These are phyloP conservation scores for Solanum peruvianum DNA, from an alignment of 257 asterid genomes.

Conservation along the genomic window DNA sequence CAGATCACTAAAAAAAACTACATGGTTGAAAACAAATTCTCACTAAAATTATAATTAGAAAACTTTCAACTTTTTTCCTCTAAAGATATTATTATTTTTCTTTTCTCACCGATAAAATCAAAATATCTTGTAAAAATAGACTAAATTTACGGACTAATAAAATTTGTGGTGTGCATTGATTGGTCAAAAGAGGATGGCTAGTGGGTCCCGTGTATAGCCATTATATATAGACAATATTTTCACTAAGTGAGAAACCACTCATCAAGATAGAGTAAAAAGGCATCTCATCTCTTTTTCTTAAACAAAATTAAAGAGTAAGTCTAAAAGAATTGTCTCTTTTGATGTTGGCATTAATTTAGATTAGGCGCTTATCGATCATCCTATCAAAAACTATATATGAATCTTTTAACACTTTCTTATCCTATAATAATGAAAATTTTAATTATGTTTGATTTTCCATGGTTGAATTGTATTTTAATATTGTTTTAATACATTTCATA, in stretches of 20 bases:
- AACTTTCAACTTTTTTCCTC: too few species aligned
- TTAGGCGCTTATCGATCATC: too few species aligned
- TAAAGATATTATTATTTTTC: fast-evolving
- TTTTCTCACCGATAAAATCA: fast-evolving
- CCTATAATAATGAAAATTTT: not conserved
- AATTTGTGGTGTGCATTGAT: not conserved
- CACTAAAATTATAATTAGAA: fast-evolving
- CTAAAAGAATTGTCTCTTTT: not conserved
- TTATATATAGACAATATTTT: not conserved
- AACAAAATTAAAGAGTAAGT: not conserved
- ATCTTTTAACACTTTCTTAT: not conserved
- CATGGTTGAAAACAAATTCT: too few species aligned
- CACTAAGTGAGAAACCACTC: not conserved
- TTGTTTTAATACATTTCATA: not conserved
- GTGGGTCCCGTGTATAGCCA: not conserved
- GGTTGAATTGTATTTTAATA: not conserved
- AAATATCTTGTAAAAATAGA: too few species aligned
- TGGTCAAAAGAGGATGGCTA: not conserved
- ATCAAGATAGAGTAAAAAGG: not conserved
- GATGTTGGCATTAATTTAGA: not conserved
- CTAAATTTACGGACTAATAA: not conserved
- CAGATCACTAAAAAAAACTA: too few species aligned
- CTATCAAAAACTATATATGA: too few species aligned
- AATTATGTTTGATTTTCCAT: not conserved
- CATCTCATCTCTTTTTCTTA: not conserved